Evolutionary conservation across 2,329 filamentous ascomycete species (phyloP), one percentile per base, ranked within the genome.

Genomic region (Orbilia blumenaviensis): DNA sequence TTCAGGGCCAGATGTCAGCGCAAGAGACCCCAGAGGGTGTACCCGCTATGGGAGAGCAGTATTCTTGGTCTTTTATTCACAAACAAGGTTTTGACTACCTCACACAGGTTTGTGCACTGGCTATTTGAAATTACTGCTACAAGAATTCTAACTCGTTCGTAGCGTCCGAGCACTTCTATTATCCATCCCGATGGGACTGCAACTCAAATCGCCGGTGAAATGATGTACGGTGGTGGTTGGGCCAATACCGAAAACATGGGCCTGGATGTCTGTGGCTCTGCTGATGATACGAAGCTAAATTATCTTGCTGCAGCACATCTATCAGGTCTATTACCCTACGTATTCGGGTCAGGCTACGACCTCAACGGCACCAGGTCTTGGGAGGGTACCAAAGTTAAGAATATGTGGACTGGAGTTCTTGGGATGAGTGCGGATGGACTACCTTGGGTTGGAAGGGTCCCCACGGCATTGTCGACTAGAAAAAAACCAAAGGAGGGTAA

Each of bases 161-260:
- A 77, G 61, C 73, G 67, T 14, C 60, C 67, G 1, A 73, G 42
- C 0, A 69, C 61, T 34, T 34, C 38, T 14, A 58, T 3, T 38
- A 73, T 0, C 79, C 82, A n/a, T 80, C 81, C 1, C 32, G 72
- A 76, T 21, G 64, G 64, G 1, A 76, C 72, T 44, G 77, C 77
- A 50, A 66, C 63, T 12, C 46, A 62, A 36, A 42, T 7, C 21
- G 52, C 50, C 9, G 83, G 85, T 0, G 85, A 87, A 67, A 81
- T 89, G 72, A 86, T 89, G 85, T 80, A 87, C 1, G 87, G 87
- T 1, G 87, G 88, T 0, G 88, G 86, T 0, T 85, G 87, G 66
- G 82, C 83, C 3, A 83, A 84, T 21, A 83, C 84, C 14, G 79
- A 80, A 3, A 81, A 82, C 3, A 80, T 84, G 7, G 86, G 86